These are phyloP conservation scores for Solanum corneliomulleri DNA, from an alignment of 257 asterid species.

Conservation along the genomic window DNA sequence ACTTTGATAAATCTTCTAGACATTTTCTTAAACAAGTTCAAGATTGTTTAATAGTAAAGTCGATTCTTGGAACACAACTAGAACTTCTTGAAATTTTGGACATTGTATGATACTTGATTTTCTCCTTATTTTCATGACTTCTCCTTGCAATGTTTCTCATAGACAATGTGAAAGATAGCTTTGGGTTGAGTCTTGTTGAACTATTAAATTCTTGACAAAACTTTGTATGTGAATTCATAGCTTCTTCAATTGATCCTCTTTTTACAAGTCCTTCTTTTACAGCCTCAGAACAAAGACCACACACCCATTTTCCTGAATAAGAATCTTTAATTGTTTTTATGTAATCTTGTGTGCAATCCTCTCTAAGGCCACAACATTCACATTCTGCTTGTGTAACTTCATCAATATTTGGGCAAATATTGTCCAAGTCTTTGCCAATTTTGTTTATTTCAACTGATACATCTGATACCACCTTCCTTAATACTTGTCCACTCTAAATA, in stretches of 20 bases:
- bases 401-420: slow-evolving; percentile 29
- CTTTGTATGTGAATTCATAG: slow-evolving; percentile 54
- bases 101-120: background rate
- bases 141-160: slow-evolving; percentile 65
- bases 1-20: background rate
- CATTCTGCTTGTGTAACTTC: slow-evolving; percentile 77
- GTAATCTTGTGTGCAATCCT: slow-evolving; percentile 74
- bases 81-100: slow-evolving; percentile 57
- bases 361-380: slow-evolving; percentile 86
- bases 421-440: background rate
- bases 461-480: slow-evolving; percentile 39
- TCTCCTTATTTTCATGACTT: slow-evolving; percentile 45
- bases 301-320: slow-evolving; percentile 50
- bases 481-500: background rate
- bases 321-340: slow-evolving; percentile 36
- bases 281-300: slow-evolving; percentile 86
- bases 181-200: slow-evolving; percentile 68
- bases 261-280: slow-evolving; percentile 64
- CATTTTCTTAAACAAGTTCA: background rate
- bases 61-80: slow-evolving; percentile 51
- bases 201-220: slow-evolving; percentile 62
- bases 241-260: slow-evolving; percentile 36
- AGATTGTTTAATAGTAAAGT: background rate
- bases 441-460: slow-evolving; percentile 43
- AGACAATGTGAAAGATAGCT: slow-evolving; percentile 64